These are phyloP conservation scores for Bisporella sp. DNA, from an alignment of 2,329 filamentous ascomycete genomes.

Conservation along the genomic window DNA sequence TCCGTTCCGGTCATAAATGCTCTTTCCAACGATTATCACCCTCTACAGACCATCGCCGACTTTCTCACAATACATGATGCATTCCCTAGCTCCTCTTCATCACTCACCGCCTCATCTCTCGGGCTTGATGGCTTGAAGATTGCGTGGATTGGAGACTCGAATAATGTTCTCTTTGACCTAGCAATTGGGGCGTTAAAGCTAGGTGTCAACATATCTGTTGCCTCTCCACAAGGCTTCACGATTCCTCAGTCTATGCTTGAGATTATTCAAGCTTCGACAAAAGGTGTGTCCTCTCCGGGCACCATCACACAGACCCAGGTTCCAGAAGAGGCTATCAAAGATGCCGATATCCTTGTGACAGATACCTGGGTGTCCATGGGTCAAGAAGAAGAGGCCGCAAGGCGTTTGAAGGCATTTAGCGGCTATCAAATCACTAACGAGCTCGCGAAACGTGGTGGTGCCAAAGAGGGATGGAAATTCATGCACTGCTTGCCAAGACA, in stretches of 20 bases:
- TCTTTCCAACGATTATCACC: constrained; percentile 85
- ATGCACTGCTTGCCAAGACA: constrained; percentile 97
- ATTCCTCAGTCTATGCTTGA: constrained; percentile 71
- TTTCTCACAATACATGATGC: constrained; percentile 83
- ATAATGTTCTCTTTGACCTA: constrained; percentile 93
- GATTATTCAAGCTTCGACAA: constrained; percentile 59
- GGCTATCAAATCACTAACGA: constrained; percentile 90
- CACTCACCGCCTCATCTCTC: constrained; percentile 32
- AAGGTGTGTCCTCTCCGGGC: constrained; percentile 51
- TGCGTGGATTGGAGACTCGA: constrained; percentile 93
- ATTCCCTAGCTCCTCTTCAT: constrained; percentile 43
- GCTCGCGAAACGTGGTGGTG: constrained; percentile 75
- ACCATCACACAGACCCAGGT: constrained; percentile 67
- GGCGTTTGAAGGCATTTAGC: constrained; percentile 71
- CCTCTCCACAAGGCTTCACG: constrained; percentile 76
- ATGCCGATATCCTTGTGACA: constrained; percentile 85
- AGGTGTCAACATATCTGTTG: constrained; percentile 79
- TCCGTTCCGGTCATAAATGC: constrained; percentile 80
- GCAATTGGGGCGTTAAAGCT: constrained; percentile 83
- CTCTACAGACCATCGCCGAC: constrained; percentile 89
- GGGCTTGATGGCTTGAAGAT: constrained; percentile 80
- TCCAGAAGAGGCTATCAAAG: constrained; percentile 77
- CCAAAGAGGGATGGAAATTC: constrained; percentile 88
- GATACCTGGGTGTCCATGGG: constrained; percentile 99
- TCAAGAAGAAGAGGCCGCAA: constrained; percentile 77